A percentile compares a stretch with the other conserved stretches of the same genome.
Conservation (phyloP, 1,284 basidiomycete species). For the Phlebopus sp. region DNA sequence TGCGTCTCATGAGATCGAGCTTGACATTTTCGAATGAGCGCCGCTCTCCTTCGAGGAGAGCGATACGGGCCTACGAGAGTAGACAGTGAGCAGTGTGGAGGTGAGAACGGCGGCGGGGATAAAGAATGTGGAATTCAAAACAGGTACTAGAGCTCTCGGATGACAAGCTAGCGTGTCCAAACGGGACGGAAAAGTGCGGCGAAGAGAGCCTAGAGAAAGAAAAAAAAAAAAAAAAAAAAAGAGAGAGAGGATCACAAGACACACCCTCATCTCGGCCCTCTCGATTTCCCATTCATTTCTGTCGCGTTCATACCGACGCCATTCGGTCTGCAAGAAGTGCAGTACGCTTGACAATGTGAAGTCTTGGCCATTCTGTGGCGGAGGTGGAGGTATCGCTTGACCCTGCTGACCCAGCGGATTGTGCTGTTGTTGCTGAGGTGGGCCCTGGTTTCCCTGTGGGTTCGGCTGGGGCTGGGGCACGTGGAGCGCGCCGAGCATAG, state of each 20-base stretch:
- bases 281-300: constrained; percentile 99
- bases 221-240: too few species aligned
- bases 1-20: constrained; percentile 91
- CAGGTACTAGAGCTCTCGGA: neutral
- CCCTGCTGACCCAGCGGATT: constrained; percentile 50
- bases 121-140: neutral
- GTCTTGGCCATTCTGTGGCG: constrained; percentile 80
- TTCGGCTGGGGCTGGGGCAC: constrained; percentile 51
- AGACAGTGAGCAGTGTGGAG: constrained; percentile 22
- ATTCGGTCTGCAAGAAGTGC: constrained; percentile 97
- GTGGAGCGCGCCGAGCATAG: constrained; percentile 71
- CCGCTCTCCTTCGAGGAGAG: constrained; percentile 95
- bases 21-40: constrained; percentile 97
- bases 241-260: constrained; percentile 36
- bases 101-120: neutral
- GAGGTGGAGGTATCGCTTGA: constrained; percentile 66
- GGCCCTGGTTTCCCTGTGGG: constrained; percentile 36
- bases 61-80: constrained; percentile 79
- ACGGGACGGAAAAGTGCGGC: neutral
- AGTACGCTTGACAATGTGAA: constrained; percentile 93
- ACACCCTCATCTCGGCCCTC: constrained; percentile 95
- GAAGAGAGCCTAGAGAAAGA: constrained; percentile 10
- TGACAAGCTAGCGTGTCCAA: neutral
- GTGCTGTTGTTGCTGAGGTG: constrained; percentile 46
- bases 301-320: constrained; percentile 94